A percentile compares a stretch with the other conserved stretches of the same genome.
Evolutionary conservation across 129 eudicot species (phyloP).

Genomic region (Ambrosia trifida): DNA sequence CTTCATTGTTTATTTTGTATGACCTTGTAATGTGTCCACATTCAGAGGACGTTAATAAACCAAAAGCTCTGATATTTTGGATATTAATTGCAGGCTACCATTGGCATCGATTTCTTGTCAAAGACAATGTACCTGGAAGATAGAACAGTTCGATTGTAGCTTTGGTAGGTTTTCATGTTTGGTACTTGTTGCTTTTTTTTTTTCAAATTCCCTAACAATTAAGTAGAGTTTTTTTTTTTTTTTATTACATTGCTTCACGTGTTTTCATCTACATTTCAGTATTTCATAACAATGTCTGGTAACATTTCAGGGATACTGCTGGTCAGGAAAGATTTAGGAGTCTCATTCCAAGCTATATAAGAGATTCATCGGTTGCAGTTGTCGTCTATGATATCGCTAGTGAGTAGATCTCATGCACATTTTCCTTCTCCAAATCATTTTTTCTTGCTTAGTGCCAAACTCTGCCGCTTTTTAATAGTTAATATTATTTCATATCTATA

Average conservation of each 20-base stretch:
- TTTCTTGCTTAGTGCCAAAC: background rate
- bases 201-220: background rate
- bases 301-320: slow-evolving; percentile 80
- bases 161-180: slow-evolving; percentile 50
- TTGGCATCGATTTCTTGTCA: slow-evolving; percentile 80
- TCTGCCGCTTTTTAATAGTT: background rate
- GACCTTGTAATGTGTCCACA: background rate
- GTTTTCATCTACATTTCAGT: background rate
- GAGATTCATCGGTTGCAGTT: slow-evolving; percentile 94
- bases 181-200: slow-evolving; percentile 6
- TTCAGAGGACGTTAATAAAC: background rate
- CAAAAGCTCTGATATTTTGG: background rate
- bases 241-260: no score
- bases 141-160: slow-evolving; percentile 80
- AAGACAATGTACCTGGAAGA: slow-evolving; percentile 92
- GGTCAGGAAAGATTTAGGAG: slow-evolving; percentile 97
- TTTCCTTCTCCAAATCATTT: background rate
- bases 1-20: background rate
- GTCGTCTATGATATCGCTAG: slow-evolving; percentile 86
- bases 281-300: background rate
- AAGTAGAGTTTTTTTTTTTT: background rate
- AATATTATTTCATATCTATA: background rate
- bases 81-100: slow-evolving; percentile 65
- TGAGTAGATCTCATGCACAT: slow-evolving; percentile 35
- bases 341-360: slow-evolving; percentile 91